Evolutionary conservation across 1,284 basidiomycete species (phyloP).

Genomic region (Papiliotrema flavescens): DNA sequence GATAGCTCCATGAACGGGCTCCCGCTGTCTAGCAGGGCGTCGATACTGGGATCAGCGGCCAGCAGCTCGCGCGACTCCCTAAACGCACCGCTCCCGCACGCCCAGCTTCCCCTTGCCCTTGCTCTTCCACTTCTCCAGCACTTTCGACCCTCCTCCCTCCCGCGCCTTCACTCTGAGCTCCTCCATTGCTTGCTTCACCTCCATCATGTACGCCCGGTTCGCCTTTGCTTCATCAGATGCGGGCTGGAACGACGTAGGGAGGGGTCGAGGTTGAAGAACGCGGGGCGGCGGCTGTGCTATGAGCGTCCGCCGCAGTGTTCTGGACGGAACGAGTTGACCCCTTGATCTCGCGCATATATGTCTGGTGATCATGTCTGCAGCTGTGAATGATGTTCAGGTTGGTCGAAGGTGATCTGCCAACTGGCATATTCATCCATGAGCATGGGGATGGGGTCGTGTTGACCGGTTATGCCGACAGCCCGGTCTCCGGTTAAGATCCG

Average conservation of each 20-base stretch:
- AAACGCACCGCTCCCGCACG: slow-evolving; percentile 72
- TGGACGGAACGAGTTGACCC: too few species aligned
- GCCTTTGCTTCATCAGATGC: slow-evolving; percentile 24
- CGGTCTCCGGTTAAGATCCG: too few species aligned
- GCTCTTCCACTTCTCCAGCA: slow-evolving; percentile 65
- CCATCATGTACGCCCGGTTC: slow-evolving; percentile 29
- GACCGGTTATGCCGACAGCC: too few species aligned
- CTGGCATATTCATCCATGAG: too few species aligned
- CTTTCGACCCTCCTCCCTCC: slow-evolving; percentile 57
- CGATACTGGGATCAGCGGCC: slow-evolving; percentile 52
- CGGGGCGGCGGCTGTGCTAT: slow-evolving; percentile 37
- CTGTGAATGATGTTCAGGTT: not conserved
- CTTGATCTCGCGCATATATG: not conserved
- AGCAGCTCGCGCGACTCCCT: not conserved
- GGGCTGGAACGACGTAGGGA: slow-evolving; percentile 26
- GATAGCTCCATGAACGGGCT: slow-evolving; percentile 90
- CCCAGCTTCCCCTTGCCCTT: slow-evolving; percentile 74
- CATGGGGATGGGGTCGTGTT: too few species aligned
- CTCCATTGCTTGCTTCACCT: slow-evolving; percentile 19
- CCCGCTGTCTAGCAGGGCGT: slow-evolving; percentile 72
- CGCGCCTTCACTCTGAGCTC: slow-evolving; percentile 52
- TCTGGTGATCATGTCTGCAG: not conserved
- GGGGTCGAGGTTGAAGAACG: slow-evolving; percentile 27
- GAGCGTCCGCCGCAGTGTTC: slow-evolving; percentile 22
- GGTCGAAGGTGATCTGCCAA: not conserved